Conservation (phyloP, 148 eudicot species). For the Chenopodium quinoa region DNA sequence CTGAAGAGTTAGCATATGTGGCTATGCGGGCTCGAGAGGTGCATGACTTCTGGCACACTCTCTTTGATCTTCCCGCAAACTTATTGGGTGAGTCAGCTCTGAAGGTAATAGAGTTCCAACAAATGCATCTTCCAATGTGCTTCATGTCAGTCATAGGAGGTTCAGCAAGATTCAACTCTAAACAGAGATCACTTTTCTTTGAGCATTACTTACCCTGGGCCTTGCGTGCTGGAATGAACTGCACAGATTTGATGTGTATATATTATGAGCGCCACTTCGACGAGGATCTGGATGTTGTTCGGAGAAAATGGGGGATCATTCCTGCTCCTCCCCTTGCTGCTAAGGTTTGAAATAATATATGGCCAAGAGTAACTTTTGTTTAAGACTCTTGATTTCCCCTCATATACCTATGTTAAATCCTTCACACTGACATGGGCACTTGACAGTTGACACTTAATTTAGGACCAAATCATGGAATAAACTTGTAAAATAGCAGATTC, state of each 20-base stretch:
- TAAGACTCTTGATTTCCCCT: too few species aligned
- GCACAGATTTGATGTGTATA: constrained; percentile 75
- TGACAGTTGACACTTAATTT: too few species aligned
- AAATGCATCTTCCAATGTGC: constrained; percentile 96
- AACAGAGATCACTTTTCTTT: constrained; percentile 71
- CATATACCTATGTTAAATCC: too few species aligned
- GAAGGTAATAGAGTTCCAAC: constrained; percentile 93
- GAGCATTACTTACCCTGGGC: constrained; percentile 96
- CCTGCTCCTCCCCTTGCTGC: constrained; percentile 59
- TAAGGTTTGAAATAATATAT: background rate
- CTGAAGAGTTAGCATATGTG: constrained; percentile 79
- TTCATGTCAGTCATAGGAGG: constrained; percentile 83
- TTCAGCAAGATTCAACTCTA: constrained; percentile 67
- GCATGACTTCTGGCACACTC: constrained; percentile 97
- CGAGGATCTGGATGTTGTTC: constrained; percentile 77
- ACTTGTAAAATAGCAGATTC: too few species aligned
- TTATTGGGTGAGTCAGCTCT: constrained; percentile 90
- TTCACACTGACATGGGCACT: too few species aligned
- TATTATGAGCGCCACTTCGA: constrained; percentile 72
- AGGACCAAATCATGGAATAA: too few species aligned
- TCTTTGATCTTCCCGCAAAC: constrained; percentile 88
- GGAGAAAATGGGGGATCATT: constrained; percentile 74
- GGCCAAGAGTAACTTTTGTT: background rate
- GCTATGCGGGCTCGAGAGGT: constrained; percentile 93
- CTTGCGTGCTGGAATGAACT: constrained; percentile 62